phyloP scores from a whole-genome alignment of 2,329 filamentous ascomycete genomes.

The Exutisphaerella laricina region DNA sequence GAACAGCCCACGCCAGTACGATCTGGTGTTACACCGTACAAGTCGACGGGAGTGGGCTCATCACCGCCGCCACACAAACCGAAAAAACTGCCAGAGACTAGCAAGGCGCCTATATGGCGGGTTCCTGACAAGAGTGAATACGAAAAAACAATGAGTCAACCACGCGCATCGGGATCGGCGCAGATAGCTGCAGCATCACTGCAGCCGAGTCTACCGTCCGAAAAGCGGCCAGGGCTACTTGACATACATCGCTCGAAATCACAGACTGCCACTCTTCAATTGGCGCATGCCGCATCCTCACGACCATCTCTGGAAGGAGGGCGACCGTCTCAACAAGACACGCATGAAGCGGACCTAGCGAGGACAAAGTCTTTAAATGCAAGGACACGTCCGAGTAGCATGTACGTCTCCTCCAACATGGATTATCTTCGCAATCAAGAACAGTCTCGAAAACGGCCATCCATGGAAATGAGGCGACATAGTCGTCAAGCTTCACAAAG shows the following conservation, averaged over 20 bases:
- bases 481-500: slow-evolving; percentile 28
- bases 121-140: slow-evolving; percentile 44
- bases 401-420: slow-evolving; percentile 74
- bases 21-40: slow-evolving; percentile 43
- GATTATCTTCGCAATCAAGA: slow-evolving; percentile 79
- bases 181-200: slow-evolving; percentile 34
- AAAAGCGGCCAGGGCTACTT: slow-evolving; percentile 38
- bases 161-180: slow-evolving; percentile 39
- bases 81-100: slow-evolving; percentile 37
- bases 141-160: slow-evolving; percentile 46
- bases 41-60: slow-evolving; percentile 53
- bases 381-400: slow-evolving; percentile 70
- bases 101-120: slow-evolving; percentile 48
- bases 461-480: slow-evolving; percentile 29
- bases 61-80: slow-evolving; percentile 36
- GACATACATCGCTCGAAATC: slow-evolving; percentile 48
- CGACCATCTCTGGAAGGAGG: slow-evolving; percentile 67
- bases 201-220: slow-evolving; percentile 32
- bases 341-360: slow-evolving; percentile 49
- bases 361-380: slow-evolving; percentile 60
- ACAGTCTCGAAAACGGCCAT: slow-evolving; percentile 28
- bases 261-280: slow-evolving; percentile 38
- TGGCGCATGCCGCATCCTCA: slow-evolving; percentile 44
- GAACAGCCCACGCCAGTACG: slow-evolving; percentile 45
- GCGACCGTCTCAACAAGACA: slow-evolving; percentile 59